Conservation (phyloP, 805 yeast genomes). For the Pichia kluyveri region DNA sequence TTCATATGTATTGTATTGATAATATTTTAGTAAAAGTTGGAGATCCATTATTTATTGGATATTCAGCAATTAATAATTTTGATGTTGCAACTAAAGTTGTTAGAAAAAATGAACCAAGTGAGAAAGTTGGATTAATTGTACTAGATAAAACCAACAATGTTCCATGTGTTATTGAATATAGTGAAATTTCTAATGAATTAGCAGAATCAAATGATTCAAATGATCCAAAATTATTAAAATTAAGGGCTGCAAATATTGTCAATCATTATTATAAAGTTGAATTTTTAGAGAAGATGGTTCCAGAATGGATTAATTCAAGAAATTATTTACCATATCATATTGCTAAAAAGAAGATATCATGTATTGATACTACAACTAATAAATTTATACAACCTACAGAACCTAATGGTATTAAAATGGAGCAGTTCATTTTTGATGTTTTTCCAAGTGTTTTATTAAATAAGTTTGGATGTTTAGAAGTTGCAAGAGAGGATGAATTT, state of each 20-base stretch:
- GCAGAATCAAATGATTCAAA: slow-evolving; percentile 53
- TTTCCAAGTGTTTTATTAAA: slow-evolving; percentile 66
- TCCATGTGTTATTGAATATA: slow-evolving; percentile 93
- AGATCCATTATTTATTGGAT: slow-evolving; percentile 86
- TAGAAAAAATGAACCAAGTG: slow-evolving; percentile 79
- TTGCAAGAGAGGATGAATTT: slow-evolving; percentile 75
- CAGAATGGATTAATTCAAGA: slow-evolving; percentile 61
- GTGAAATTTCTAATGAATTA: slow-evolving; percentile 74
- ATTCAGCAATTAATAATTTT: slow-evolving; percentile 56
- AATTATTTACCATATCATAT: slow-evolving; percentile 82
- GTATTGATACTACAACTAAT: slow-evolving; percentile 39
- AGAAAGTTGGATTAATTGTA: slow-evolving; percentile 89
- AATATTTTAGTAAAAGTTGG: slow-evolving; percentile 87
- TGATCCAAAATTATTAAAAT: slow-evolving; percentile 46
- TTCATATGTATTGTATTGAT: slow-evolving; percentile 97
- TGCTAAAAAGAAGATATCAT: slow-evolving; percentile 77
- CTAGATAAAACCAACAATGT: slow-evolving; percentile 41
- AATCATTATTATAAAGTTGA: slow-evolving; percentile 89
- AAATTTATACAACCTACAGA: slow-evolving; percentile 49
- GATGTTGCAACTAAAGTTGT: slow-evolving; percentile 91
- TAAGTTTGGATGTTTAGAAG: slow-evolving; percentile 88
- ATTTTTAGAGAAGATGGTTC: slow-evolving; percentile 51
- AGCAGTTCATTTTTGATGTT: slow-evolving; percentile 94
- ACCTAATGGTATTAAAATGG: slow-evolving; percentile 84
- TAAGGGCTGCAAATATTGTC: slow-evolving; percentile 94